These are phyloP conservation scores for Apostasia shenzhenica DNA, from an alignment of 106 monocot species.

Conservation along the genomic window DNA sequence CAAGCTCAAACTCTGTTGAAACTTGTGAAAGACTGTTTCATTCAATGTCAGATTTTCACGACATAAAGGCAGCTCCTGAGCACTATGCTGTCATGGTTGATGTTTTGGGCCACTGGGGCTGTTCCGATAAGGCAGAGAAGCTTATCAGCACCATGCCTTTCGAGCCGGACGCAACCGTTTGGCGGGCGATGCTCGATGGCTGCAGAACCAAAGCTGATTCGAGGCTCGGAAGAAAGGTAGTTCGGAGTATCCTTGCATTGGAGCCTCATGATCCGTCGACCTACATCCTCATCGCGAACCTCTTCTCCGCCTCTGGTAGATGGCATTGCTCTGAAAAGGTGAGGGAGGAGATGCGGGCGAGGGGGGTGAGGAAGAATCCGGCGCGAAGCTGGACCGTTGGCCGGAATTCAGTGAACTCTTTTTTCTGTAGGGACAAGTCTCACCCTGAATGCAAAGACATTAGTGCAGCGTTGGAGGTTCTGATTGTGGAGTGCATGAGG, in stretches of 20 bases:
- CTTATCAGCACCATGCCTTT: constrained; percentile 55
- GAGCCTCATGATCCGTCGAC: constrained; percentile 54
- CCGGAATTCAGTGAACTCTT: constrained; percentile 41
- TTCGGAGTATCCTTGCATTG: constrained; percentile 36
- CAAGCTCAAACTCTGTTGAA: constrained; percentile 35
- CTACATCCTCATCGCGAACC: constrained; percentile 66
- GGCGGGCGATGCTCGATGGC: constrained; percentile 62
- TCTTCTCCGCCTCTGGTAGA: constrained; percentile 74
- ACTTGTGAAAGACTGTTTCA: constrained; percentile 41
- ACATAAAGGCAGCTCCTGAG: constrained; percentile 37
- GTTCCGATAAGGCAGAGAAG: constrained; percentile 56
- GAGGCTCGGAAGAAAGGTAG: constrained; percentile 25
- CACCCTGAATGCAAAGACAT: constrained; percentile 68
- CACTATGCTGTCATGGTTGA: constrained; percentile 71
- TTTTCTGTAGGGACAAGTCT: constrained; percentile 68
- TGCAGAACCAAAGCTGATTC: constrained; percentile 37
- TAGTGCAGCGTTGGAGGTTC: constrained; percentile 55
- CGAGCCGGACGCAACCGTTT: constrained; percentile 41
- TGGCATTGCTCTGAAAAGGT: constrained; percentile 82
- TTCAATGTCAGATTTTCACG: constrained; percentile 40
- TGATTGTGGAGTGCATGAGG: constrained; percentile 82
- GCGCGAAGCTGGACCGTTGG: constrained; percentile 63
- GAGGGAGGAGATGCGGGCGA: constrained; percentile 66
- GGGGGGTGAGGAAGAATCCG: constrained; percentile 64
- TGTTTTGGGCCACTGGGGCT: constrained; percentile 49